phyloP scores from a whole-genome alignment of 2,329 filamentous ascomycete species.

The Colletotrichum sp. region DNA sequence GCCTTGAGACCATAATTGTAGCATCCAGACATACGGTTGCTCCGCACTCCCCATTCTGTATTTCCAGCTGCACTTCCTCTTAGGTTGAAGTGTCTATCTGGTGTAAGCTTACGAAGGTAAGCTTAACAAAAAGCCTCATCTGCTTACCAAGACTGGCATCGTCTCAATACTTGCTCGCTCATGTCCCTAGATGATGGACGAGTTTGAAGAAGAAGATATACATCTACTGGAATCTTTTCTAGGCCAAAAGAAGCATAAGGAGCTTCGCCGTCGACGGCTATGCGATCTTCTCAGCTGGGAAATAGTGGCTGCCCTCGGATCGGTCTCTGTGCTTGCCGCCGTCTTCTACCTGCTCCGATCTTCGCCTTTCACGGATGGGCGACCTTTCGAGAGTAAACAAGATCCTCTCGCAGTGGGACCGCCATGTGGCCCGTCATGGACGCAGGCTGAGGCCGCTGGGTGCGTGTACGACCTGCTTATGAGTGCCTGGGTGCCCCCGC shows the following conservation, averaged over 20 bases:
- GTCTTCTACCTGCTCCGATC: neutral
- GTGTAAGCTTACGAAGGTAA: neutral
- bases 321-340: neutral
- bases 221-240: neutral
- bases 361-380: neutral
- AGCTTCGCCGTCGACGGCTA: neutral
- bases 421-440: neutral
- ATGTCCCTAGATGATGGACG: neutral
- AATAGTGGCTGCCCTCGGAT: neutral
- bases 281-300: neutral
- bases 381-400: neutral
- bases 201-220: neutral
- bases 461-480: neutral
- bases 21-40: neutral
- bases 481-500: neutral
- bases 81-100: neutral
- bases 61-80: neutral
- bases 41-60: neutral
- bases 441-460: neutral
- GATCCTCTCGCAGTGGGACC: neutral
- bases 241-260: neutral
- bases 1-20: neutral
- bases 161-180: neutral
- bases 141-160: neutral
- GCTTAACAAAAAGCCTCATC: neutral